Evolutionary conservation across 495 filamentous ascomycete genomes (phyloP).

Genomic region (Aspergillus hancockii): DNA sequence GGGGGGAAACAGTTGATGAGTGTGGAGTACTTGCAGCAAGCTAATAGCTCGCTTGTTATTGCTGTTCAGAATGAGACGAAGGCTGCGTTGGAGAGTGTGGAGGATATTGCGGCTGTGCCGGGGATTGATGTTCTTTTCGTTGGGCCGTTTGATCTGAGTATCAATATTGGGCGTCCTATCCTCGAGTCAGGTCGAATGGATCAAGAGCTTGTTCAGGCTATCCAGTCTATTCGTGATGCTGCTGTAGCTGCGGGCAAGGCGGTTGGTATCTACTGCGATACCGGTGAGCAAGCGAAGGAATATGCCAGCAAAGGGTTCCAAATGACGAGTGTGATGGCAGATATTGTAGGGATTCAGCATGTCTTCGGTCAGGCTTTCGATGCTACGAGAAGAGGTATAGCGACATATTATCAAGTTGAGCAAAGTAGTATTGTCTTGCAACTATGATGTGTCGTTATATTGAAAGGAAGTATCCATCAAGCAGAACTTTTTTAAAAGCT

Average conservation of each 20-base stretch:
- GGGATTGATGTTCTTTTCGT: conserved; percentile 76
- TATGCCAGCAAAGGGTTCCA: conserved; percentile 71
- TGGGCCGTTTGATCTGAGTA: conserved; percentile 62
- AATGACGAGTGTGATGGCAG: conserved; percentile 54
- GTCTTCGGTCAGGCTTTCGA: neutral
- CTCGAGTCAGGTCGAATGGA: conserved; percentile 54
- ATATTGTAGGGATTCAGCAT: neutral
- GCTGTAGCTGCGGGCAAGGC: conserved; percentile 65
- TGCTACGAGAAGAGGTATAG: neutral
- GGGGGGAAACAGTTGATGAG: conserved; percentile 2
- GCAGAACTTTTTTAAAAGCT: too few species aligned
- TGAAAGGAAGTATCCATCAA: too few species aligned
- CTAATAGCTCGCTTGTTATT: conserved; percentile 69
- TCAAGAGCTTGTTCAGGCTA: conserved; percentile 63
- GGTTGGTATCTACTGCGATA: conserved; percentile 70
- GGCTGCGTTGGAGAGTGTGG: conserved; percentile 63
- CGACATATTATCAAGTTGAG: too few species aligned
- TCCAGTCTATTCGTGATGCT: conserved; percentile 60
- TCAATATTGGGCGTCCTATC: conserved; percentile 74
- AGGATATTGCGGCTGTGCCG: conserved; percentile 69
- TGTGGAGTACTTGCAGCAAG: conserved; percentile 64
- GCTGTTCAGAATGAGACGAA: conserved; percentile 84
- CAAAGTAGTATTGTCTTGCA: too few species aligned
- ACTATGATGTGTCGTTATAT: too few species aligned
- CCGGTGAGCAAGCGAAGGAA: conserved; percentile 59